A percentile compares a stretch with the other conserved stretches of the same genome.
phyloP scores from a whole-genome alignment of 257 asterid species.

The Rubia yunnanensis region DNA sequence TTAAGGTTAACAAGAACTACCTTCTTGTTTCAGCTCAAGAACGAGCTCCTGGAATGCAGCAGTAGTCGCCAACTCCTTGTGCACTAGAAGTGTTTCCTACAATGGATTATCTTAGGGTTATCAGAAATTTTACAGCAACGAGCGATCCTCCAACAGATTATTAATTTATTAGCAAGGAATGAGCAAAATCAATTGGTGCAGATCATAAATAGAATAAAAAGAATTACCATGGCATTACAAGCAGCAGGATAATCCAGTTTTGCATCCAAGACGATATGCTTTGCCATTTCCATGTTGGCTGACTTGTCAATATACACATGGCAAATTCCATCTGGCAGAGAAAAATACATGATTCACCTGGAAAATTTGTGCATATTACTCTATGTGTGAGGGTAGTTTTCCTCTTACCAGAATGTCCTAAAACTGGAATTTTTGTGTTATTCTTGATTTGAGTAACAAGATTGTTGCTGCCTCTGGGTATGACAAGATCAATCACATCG shows the following conservation, averaged over 20 bases:
- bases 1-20: slow-evolving; percentile 17
- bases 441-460: slow-evolving; percentile 67
- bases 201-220: background rate
- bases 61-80: slow-evolving; percentile 45
- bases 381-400: background rate
- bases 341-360: too few relatives aligned
- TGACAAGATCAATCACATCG: slow-evolving; percentile 84
- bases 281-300: slow-evolving; percentile 72
- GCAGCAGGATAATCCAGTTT: slow-evolving; percentile 89
- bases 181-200: background rate
- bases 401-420: slow-evolving; percentile 78
- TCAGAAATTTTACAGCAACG: background rate
- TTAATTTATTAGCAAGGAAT: background rate
- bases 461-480: slow-evolving; percentile 85
- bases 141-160: background rate
- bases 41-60: slow-evolving; percentile 45
- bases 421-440: slow-evolving; percentile 80
- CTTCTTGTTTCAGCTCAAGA: slow-evolving; percentile 60
- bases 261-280: slow-evolving; percentile 54
- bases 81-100: slow-evolving; percentile 80
- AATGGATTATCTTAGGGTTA: slow-evolving; percentile 5
- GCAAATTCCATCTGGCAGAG: slow-evolving; percentile 71
- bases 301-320: slow-evolving; percentile 77
- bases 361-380: background rate
- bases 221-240: slow-evolving; percentile 72